phyloP scores from a whole-genome alignment of 2,329 filamentous ascomycete genomes.

The Rutstroemia sp. region DNA sequence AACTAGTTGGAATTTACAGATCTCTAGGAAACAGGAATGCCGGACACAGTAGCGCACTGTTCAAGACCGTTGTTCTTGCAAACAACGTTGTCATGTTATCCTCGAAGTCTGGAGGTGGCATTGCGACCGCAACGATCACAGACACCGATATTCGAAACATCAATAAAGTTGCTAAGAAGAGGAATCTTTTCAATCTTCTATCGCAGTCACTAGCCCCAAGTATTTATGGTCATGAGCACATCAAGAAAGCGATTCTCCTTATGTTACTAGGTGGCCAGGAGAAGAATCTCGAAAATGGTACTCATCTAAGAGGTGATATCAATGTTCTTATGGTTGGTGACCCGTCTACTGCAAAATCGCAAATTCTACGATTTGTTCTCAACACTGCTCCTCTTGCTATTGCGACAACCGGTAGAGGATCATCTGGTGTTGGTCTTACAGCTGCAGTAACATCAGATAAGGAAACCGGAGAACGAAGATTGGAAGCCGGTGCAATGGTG shows the following conservation, averaged over 20 bases:
- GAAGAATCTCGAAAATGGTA: conserved; percentile 97
- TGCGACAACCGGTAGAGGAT: conserved; percentile 92
- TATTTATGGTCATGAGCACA: conserved; percentile 94
- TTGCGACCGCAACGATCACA: conserved; percentile 86
- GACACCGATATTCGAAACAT: conserved; percentile 98
- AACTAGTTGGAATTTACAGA: conserved; percentile 92
- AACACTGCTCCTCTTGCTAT: conserved; percentile 96
- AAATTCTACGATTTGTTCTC: conserved; percentile 89
- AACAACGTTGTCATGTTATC: conserved; percentile 94
- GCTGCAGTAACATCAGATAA: conserved; percentile 95
- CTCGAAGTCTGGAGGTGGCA: conserved; percentile 90
- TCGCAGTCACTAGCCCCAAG: conserved; percentile 93
- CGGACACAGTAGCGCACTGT: conserved; percentile 81
- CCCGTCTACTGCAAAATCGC: conserved; percentile 97
- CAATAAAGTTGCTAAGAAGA: conserved; percentile 94
- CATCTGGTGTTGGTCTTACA: conserved; percentile 94
- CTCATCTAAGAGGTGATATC: conserved; percentile 95
- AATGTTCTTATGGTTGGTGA: conserved; percentile 99
- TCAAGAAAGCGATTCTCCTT: conserved; percentile 94
- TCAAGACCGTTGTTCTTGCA: conserved; percentile 87
- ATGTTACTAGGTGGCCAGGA: conserved; percentile 95
- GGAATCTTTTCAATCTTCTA: conserved; percentile 83
- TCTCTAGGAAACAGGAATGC: conserved; percentile 93
- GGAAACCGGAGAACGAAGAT: conserved; percentile 87
- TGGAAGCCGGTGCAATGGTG: conserved; percentile 98